phyloP scores from a whole-genome alignment of 306 rosid species.

The Datisca glomerata region DNA sequence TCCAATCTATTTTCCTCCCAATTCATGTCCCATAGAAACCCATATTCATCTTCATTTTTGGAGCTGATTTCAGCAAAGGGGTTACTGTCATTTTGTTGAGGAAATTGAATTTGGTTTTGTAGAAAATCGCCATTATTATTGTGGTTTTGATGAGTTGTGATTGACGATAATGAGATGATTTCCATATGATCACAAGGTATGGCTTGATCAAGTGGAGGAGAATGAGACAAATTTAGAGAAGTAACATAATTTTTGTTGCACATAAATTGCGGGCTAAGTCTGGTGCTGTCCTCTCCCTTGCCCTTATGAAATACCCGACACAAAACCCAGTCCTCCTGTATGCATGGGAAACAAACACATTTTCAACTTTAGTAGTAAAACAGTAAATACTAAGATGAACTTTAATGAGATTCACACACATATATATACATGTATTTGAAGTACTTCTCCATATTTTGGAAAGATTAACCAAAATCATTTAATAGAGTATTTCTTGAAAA shows the following conservation, averaged over 20 bases:
- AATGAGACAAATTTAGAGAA: conserved; percentile 21
- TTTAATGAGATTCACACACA: too few species aligned
- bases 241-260: conserved; percentile 18
- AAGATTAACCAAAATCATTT: too few species aligned
- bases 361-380: too few species aligned
- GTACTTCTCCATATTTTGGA: too few species aligned
- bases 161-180: conserved; percentile 33
- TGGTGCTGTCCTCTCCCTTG: conserved; percentile 42
- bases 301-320: conserved; percentile 86
- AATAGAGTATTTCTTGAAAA: too few species aligned
- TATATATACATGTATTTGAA: too few species aligned
- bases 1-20: conserved; percentile 45
- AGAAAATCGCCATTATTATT: conserved; percentile 26
- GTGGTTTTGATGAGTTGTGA: conserved; percentile 20
- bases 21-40: conserved; percentile 71
- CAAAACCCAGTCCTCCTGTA: conserved; percentile 96
- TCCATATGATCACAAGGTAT: conserved; percentile 38
- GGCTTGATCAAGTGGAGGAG: conserved; percentile 28
- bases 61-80: conserved; percentile 23
- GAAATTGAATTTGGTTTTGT: conserved; percentile 43
- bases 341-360: conserved; percentile 9
- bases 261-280: conserved; percentile 28
- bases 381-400: too few species aligned
- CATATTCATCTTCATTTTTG: conserved; percentile 49
- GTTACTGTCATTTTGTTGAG: conserved; percentile 24